Evolutionary conservation across 23 red algal genomes (phyloP).

Genomic region (Agarophyton chilense): DNA sequence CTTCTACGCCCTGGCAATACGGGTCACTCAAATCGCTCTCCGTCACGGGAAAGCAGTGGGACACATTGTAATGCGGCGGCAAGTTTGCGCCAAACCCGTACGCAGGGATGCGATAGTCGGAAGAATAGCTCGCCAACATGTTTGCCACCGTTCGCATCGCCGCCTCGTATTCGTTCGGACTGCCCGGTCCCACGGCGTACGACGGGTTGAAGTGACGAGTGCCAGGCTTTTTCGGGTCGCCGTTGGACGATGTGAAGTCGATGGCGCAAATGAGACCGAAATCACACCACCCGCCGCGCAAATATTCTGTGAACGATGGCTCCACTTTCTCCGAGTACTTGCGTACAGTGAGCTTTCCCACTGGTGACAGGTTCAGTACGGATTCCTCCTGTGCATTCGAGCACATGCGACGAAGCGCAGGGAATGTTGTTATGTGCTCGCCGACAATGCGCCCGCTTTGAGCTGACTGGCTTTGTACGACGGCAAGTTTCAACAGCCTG

Average conservation of each 20-base stretch:
- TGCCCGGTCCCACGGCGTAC: background rate
- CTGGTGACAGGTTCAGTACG: background rate
- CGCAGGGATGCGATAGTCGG: slow-evolving; percentile 77
- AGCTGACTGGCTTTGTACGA: slow-evolving; percentile 14
- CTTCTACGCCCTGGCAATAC: slow-evolving; percentile 70
- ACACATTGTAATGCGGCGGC: slow-evolving; percentile 62
- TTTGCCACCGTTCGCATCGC: slow-evolving; percentile 77
- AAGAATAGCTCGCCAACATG: slow-evolving; percentile 75
- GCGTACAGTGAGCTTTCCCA: slow-evolving; percentile 46
- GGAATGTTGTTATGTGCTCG: slow-evolving; percentile 31
- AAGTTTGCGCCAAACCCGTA: slow-evolving; percentile 91
- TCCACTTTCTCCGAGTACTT: slow-evolving; percentile 31
- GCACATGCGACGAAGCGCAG: slow-evolving; percentile 42
- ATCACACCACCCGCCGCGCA: slow-evolving; percentile 74
- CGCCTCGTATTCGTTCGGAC: slow-evolving; percentile 82
- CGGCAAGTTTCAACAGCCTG: slow-evolving; percentile 36
- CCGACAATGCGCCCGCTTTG: slow-evolving; percentile 22
- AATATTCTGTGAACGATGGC: slow-evolving; percentile 81
- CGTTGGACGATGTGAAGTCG: slow-evolving; percentile 91
- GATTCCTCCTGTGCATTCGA: slow-evolving; percentile 42
- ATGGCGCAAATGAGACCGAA: slow-evolving; percentile 75
- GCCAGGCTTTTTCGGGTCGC: slow-evolving; percentile 55
- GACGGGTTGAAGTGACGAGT: slow-evolving; percentile 72
- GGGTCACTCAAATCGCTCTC: slow-evolving; percentile 60
- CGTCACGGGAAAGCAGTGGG: slow-evolving; percentile 89